Base-by-base conservation (phyloP, 208 protist species). In the Trypanosoma conorhini region DNA sequence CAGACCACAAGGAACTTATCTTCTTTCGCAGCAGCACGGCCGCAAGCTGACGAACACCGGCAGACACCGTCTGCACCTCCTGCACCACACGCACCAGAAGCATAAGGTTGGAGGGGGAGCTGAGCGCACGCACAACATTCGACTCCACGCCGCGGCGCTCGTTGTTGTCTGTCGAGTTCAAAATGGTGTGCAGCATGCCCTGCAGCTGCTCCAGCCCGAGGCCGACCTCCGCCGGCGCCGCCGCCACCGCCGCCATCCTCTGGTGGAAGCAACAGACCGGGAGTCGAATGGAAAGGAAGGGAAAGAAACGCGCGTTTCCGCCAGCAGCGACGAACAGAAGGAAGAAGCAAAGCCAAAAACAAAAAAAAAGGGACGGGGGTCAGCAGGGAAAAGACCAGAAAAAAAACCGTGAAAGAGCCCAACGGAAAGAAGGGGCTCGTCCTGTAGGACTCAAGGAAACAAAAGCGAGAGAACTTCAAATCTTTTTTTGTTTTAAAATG, bases 1-100 rank as follows among this genome's bases (percentile, higher is more conserved):
- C 67, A 30, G 66, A 75, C 92, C 92, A 97, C 0, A 94, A 74
- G 24, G 85, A 85, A 35, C 86, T 84, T 30, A 95, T 64, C 50
- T 86, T 84, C 69, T 93, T 93, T 58, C 92, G 85, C 48, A 97
- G 82, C 30, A 97, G 76, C 24, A 97, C 87, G 4, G 86, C 82
- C 1, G 87, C 88, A 55, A 97, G 81, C 67, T 97, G 89, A 0
- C 92, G 89, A 26, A 86, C 88, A 12, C 89, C 92, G 1, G 78
- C 51, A 8, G 72, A 62, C 4, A 74, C 56, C 42, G 72, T 52
- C 24, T 76, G 60, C 19, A 75, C 59, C 35, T 82, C 62, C 38
- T 80, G 85, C 0, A 94, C 62, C 24, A 91, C 62, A 24, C 67
- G 69, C 38, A 90, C 80, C 31, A 96, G 67, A 42, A 86, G 69